Percentiles rank a stretch among this genome's conserved stretches.
Conservation (phyloP, 805 yeast genomes). For the Candida methanosorbosa region DNA sequence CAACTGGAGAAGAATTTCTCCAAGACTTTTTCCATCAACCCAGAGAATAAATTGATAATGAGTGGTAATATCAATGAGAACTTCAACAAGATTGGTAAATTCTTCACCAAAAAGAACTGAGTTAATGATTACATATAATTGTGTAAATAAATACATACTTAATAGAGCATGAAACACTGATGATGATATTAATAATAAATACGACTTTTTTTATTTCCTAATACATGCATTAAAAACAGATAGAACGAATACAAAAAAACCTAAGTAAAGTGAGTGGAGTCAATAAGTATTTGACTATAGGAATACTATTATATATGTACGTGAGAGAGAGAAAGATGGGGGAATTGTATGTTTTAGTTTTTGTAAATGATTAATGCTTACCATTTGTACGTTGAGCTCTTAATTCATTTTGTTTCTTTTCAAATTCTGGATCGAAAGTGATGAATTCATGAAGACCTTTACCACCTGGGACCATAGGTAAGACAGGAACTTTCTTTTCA, state of each 20-base stretch:
- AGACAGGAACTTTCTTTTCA: constrained; percentile 90
- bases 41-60: constrained; percentile 56
- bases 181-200: background rate
- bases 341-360: background rate
- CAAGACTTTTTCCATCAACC: constrained; percentile 35
- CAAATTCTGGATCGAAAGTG: constrained; percentile 74
- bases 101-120: constrained; percentile 21
- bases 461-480: constrained; percentile 98
- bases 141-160: background rate
- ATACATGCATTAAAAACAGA: background rate
- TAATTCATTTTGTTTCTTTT: constrained; percentile 56
- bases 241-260: background rate
- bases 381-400: constrained; percentile 72
- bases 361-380: constrained; percentile 35
- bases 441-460: constrained; percentile 91
- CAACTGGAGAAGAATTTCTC: constrained; percentile 33
- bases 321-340: too few species aligned
- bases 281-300: too few species aligned
- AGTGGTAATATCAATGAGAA: constrained; percentile 68
- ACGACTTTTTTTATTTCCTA: too few species aligned
- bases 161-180: too few species aligned
- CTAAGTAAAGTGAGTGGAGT: background rate
- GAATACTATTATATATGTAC: too few species aligned
- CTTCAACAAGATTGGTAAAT: constrained; percentile 52
- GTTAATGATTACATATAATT: background rate